Base-by-base conservation (phyloP, 768 basidiomycete genomes). In the Trametes cinnabarina region DNA sequence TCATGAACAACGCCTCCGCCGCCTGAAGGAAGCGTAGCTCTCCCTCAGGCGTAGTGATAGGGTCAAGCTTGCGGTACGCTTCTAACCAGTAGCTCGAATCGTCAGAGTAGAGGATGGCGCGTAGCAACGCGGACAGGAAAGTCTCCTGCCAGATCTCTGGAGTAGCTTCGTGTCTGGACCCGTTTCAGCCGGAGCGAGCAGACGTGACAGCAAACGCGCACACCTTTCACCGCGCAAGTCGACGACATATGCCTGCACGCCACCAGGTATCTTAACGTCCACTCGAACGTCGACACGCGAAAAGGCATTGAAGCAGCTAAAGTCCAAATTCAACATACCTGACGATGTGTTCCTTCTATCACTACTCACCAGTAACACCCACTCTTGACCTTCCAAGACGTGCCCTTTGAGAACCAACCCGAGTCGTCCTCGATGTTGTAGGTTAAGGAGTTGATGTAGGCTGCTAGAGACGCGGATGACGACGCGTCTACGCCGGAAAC, bases 401-500 rank as follows among this genome's bases (percentile, higher is more conserved):
- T 76, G 5, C 86, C 81, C 68, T 91, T 92, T 32, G 87, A 85
- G 70, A 97, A 97, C 97, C 97, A 99, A 3, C 92, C 87, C 25
- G 86, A 83, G 54, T 80, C 85, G 63, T 95, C 94, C 68, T 98
- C 97, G 61, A 98, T 87, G 17, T 88, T 84, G 69, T 98, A 98
- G 6, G 93, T 96, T n/a, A 98, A 80, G 22, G 94, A 97, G 76
- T 99, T 98, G 73, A 98, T 90, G 74, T 99, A 99, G 11, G 97
- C 96, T 4, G 97, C 97, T 26, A 99, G 81, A 0, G 94, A 96
- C 3, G 97, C 97, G 19, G 95, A 98, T 6, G 96, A 97, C 17
- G 94, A 98, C 1, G 96, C 94, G 72, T 99, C 97, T 51, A 99
- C 92, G n/a, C 97, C 96, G 0, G 97, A 99, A 57, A 97, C 84